Evolutionary conservation across 2,329 filamentous ascomycete species (phyloP).

Genomic region (Scedosporium dehoogii): DNA sequence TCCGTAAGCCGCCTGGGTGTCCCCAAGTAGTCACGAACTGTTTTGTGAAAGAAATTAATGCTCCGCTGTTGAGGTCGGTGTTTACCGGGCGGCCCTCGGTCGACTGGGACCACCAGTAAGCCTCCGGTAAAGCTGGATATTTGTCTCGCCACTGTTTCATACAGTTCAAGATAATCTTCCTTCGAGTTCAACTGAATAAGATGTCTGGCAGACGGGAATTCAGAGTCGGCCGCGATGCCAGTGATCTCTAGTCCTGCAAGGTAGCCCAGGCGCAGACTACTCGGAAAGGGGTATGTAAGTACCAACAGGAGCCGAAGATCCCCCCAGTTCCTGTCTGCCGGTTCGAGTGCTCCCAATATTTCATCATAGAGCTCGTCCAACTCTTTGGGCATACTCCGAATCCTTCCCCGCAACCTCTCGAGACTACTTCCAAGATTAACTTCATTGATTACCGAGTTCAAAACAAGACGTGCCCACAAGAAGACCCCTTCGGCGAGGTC

Average conservation of each 20-base stretch:
- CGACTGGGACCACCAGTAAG: background rate
- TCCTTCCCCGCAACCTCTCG: background rate
- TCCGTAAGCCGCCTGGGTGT: background rate
- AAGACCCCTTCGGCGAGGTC: conserved; percentile 5
- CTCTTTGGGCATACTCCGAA: background rate
- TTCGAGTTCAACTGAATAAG: background rate
- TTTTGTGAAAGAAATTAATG: background rate
- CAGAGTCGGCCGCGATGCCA: background rate
- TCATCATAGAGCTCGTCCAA: background rate
- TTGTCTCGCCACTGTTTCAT: background rate
- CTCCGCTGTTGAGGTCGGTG: too few relatives aligned
- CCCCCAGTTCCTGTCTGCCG: background rate
- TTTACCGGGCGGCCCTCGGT: background rate
- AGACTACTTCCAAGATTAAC: background rate
- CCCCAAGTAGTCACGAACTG: background rate
- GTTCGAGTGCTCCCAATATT: background rate
- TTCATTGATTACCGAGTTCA: background rate
- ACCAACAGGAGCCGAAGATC: background rate
- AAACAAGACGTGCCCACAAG: conserved; percentile 7
- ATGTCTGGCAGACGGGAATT: background rate
- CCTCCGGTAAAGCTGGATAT: background rate
- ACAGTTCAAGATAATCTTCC: too few relatives aligned
- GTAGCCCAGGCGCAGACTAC: too few relatives aligned
- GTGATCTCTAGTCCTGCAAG: background rate
- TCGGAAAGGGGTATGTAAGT: background rate